Conservation (phyloP, 2,329 filamentous ascomycete species). For the Chrysosporium queenslandicum region DNA sequence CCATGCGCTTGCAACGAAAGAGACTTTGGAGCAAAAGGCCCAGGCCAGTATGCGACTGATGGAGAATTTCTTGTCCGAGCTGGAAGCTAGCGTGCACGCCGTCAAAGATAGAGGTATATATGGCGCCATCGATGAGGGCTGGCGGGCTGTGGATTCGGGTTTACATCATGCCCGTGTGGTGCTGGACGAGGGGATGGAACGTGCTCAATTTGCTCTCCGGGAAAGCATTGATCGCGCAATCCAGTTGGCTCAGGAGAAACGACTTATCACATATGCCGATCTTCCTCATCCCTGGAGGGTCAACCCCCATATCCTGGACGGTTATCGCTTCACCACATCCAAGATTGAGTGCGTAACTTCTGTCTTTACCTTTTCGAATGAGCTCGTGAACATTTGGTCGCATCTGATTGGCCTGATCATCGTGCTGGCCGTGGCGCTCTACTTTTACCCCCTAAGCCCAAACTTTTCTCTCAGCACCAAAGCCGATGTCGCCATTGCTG, state of each 20-base stretch:
- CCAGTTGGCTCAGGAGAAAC: slow-evolving; percentile 61
- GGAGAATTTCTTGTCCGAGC: slow-evolving; percentile 73
- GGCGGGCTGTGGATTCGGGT: slow-evolving; percentile 69
- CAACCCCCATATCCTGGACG: slow-evolving; percentile 83
- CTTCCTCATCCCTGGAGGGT: slow-evolving; percentile 85
- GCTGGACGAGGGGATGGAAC: slow-evolving; percentile 69
- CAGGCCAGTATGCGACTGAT: slow-evolving; percentile 76
- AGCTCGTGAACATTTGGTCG: slow-evolving; percentile 96
- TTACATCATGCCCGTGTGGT: slow-evolving; percentile 64
- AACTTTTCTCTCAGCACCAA: slow-evolving; percentile 83
- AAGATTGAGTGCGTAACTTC: slow-evolving; percentile 82
- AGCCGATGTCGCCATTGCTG: slow-evolving; percentile 80
- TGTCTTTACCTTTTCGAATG: slow-evolving; percentile 77
- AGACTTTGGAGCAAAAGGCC: slow-evolving; percentile 84
- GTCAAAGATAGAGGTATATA: slow-evolving; percentile 67
- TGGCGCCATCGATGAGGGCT: slow-evolving; percentile 67
- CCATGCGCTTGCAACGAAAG: slow-evolving; percentile 71
- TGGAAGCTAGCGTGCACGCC: slow-evolving; percentile 72
- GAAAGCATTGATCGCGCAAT: slow-evolving; percentile 77
- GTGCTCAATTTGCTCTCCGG: slow-evolving; percentile 71
- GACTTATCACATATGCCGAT: slow-evolving; percentile 79
- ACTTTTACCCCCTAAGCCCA: slow-evolving; percentile 81
- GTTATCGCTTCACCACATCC: slow-evolving; percentile 88
- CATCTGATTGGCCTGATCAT: slow-evolving; percentile 82
- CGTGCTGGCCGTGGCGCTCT: slow-evolving; percentile 80